These are phyloP conservation scores for Fistulinella cinereoalba DNA, from an alignment of 1,284 basidiomycete species.

Conservation along the genomic window DNA sequence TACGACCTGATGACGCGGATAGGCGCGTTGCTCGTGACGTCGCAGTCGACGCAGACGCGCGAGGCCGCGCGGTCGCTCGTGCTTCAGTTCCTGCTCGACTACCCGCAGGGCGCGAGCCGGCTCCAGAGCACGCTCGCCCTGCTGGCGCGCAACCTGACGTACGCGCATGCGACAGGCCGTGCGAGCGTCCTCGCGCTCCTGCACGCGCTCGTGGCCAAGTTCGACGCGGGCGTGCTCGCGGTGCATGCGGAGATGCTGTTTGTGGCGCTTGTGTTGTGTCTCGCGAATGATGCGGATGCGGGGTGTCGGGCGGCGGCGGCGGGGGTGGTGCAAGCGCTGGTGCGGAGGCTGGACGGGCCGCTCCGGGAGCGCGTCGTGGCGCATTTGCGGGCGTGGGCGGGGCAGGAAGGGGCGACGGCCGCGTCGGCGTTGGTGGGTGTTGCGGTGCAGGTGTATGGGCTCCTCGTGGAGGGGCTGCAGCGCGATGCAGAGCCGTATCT, in stretches of 20 bases:
- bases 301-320: slow-evolving; percentile 89
- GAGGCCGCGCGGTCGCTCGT: slow-evolving; percentile 88
- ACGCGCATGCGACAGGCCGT: slow-evolving; percentile 88
- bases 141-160: slow-evolving; percentile 91
- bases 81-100: slow-evolving; percentile 95
- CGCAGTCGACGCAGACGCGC: slow-evolving; percentile 87
- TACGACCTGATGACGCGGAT: slow-evolving; percentile 98
- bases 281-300: slow-evolving; percentile 91
- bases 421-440: slow-evolving; percentile 68
- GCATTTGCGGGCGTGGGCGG: slow-evolving; percentile 82
- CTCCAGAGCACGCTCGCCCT: slow-evolving; percentile 89
- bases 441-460: slow-evolving; percentile 78
- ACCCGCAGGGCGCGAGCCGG: slow-evolving; percentile 93
- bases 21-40: slow-evolving; percentile 93
- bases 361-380: slow-evolving; percentile 53
- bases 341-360: slow-evolving; percentile 63
- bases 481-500: slow-evolving; percentile 49
- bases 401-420: slow-evolving; percentile 54
- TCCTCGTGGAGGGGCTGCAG: slow-evolving; percentile 69
- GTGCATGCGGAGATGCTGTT: slow-evolving; percentile 92
- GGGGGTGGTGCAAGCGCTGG: slow-evolving; percentile 75
- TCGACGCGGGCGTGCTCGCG: slow-evolving; percentile 71
- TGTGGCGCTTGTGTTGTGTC: slow-evolving; percentile 86
- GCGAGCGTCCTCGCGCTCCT: slow-evolving; percentile 92
- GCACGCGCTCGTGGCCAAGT: slow-evolving; percentile 81